These are phyloP conservation scores for Pyricularia sp. DNA, from an alignment of 2,329 filamentous ascomycete genomes.

Conservation along the genomic window DNA sequence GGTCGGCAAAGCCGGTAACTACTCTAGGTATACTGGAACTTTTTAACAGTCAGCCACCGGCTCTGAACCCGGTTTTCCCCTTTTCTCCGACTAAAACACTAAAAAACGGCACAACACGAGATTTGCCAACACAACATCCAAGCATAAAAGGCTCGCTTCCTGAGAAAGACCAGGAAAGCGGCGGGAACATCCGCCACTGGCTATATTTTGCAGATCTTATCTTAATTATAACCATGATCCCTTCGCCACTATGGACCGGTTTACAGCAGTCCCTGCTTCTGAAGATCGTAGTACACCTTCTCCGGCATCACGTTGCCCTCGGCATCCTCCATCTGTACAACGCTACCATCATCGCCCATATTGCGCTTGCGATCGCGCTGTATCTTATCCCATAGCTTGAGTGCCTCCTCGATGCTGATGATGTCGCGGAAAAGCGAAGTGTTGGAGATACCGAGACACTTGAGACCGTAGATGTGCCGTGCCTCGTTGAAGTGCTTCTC, in stretches of 20 bases:
- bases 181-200: background rate
- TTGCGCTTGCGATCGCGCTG: slow-evolving; percentile 74
- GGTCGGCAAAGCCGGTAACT: background rate
- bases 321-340: slow-evolving; percentile 97
- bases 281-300: slow-evolving; percentile 93
- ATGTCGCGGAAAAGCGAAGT: slow-evolving; percentile 90
- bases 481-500: slow-evolving; percentile 98
- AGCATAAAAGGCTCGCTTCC: background rate
- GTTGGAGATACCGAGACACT: slow-evolving; percentile 88
- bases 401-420: slow-evolving; percentile 80
- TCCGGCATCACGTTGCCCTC: slow-evolving; percentile 99
- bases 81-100: background rate
- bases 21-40: background rate
- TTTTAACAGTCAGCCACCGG: background rate
- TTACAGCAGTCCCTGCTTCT: slow-evolving; percentile 80
- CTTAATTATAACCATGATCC: background rate
- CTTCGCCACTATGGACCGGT: background rate
- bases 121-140: background rate
- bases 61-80: background rate
- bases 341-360: slow-evolving; percentile 65
- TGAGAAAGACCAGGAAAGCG: background rate
- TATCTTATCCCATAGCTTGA: slow-evolving; percentile 87
- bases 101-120: background rate
- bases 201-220: background rate
- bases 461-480: slow-evolving; percentile 84